phyloP scores from a whole-genome alignment of 306 rosid genomes.

The Rosa chinensis region DNA sequence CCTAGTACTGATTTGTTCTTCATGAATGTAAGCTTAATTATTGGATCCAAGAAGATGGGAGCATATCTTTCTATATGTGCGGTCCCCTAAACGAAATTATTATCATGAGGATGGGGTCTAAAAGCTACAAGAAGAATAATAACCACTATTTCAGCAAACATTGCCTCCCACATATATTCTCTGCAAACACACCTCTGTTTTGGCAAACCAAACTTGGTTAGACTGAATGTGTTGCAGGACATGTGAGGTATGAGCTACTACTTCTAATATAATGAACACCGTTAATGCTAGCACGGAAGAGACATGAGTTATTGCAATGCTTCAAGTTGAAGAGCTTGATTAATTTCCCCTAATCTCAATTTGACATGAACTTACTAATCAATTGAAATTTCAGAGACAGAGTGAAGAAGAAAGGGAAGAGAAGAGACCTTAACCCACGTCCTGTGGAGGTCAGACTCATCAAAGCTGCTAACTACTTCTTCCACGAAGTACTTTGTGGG shows the following conservation, averaged over 20 bases:
- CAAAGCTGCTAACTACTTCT: constrained; percentile 66
- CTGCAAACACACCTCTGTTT: not conserved
- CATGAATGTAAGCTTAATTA: not conserved
- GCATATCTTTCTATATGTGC: not conserved
- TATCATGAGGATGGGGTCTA: not conserved
- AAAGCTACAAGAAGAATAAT: not conserved
- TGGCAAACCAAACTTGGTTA: not conserved
- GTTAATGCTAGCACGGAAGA: constrained; percentile 10
- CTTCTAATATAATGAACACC: not conserved
- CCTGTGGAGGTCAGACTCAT: constrained; percentile 73
- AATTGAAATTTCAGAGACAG: not conserved
- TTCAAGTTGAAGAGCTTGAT: not conserved
- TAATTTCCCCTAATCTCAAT: not conserved
- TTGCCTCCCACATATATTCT: not conserved
- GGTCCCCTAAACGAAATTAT: not conserved
- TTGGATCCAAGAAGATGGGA: constrained; percentile 6
- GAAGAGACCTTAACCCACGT: constrained; percentile 71
- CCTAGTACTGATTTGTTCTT: not conserved
- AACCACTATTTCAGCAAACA: not conserved
- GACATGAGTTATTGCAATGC: not conserved
- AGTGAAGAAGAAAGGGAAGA: not conserved
- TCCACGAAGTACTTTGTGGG: constrained; percentile 76
- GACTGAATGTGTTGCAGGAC: not conserved
- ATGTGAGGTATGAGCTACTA: not conserved
- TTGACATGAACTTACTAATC: not conserved